phyloP scores from a whole-genome alignment of 164 flowering plant species.

The Vitis cinerea region DNA sequence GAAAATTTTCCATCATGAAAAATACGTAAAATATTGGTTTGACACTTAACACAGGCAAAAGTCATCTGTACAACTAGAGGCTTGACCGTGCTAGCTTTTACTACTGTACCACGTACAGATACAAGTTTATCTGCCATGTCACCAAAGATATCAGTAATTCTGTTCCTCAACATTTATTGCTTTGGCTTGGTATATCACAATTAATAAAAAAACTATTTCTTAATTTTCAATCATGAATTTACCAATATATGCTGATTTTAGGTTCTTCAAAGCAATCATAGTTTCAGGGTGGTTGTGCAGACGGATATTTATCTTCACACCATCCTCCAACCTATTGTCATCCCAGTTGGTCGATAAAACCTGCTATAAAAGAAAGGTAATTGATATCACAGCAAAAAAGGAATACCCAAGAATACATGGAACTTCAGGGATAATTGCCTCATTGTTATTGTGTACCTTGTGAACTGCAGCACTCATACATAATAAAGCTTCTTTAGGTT shows the following conservation, averaged over 20 bases:
- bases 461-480: constrained; percentile 87
- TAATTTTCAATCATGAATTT: constrained; percentile 1
- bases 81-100: constrained; percentile 87
- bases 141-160: constrained; percentile 11
- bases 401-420: neutral
- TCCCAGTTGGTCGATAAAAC: constrained; percentile 36
- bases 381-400: neutral
- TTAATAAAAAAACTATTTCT: neutral
- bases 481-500: constrained; percentile 66
- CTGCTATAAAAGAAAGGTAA: constrained; percentile 28
- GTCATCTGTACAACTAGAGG: constrained; percentile 80
- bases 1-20: constrained; percentile 96
- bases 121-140: constrained; percentile 73
- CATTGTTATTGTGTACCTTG: constrained; percentile 45
- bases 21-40: constrained; percentile 43
- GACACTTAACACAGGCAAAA: constrained; percentile 77
- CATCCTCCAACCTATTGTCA: constrained; percentile 27
- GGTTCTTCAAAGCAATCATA: constrained; percentile 76
- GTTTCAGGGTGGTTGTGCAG: constrained; percentile 76
- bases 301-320: constrained; percentile 64
- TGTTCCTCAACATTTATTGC: neutral
- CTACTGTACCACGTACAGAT: constrained; percentile 85
- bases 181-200: neutral
- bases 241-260: constrained; percentile 98
- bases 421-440: neutral